A percentile compares a stretch with the other conserved stretches of the same genome.
Conservation (phyloP, 106 monocot species). For the Dendrobium officinale region DNA sequence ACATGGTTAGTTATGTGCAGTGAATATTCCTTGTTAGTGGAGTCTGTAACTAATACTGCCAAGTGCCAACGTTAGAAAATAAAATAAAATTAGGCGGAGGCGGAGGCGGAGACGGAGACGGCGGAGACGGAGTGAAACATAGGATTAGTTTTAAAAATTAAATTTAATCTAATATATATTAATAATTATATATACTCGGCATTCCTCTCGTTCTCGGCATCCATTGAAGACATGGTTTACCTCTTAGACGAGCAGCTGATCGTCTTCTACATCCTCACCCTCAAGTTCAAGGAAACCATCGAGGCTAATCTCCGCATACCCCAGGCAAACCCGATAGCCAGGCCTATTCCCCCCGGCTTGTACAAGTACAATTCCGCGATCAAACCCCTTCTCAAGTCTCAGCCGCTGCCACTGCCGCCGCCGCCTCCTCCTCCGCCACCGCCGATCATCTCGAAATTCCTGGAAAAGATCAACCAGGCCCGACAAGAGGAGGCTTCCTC, state of each 20-base stretch:
- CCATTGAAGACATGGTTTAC: constrained; percentile 43
- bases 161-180: too few species aligned
- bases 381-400: not conserved
- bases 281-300: constrained; percentile 60
- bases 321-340: not conserved
- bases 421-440: not conserved
- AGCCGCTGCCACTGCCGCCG: not conserved
- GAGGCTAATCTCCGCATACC: not conserved
- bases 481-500: not conserved
- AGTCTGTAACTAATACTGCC: too few species aligned
- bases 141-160: too few species aligned
- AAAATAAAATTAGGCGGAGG: too few species aligned
- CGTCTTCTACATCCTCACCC: constrained; percentile 79
- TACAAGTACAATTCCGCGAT: constrained; percentile 5
- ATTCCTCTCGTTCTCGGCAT: too few species aligned
- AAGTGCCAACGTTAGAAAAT: too few species aligned
- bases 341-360: constrained; percentile 13
- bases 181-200: too few species aligned
- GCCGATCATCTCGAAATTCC: constrained; percentile 19
- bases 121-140: too few species aligned
- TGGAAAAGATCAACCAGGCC: constrained; percentile 46
- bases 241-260: constrained; percentile 69
- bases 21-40: too few species aligned
- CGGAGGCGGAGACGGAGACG: too few species aligned
- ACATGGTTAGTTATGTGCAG: too few species aligned